A percentile compares a stretch with the other conserved stretches of the same genome.
phyloP scores from a whole-genome alignment of 2,329 filamentous ascomycete genomes.

The Epichloe bromicola region DNA sequence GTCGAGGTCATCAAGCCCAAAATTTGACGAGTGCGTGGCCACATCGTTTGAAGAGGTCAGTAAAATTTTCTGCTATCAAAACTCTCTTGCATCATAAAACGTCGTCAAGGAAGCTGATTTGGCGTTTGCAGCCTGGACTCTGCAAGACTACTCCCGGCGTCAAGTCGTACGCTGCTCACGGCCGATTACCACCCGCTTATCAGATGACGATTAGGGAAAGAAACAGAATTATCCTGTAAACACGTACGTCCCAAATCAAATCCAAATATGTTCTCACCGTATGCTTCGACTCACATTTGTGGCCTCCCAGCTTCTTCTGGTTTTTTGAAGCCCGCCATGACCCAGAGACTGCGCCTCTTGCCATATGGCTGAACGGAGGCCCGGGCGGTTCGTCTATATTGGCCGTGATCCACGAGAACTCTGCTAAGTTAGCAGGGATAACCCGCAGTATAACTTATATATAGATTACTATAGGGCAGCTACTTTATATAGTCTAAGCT shows the following conservation, averaged over 20 bases:
- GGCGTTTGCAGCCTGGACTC: slow-evolving; percentile 35
- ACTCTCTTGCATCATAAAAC: background rate
- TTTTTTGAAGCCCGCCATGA: slow-evolving; percentile 33
- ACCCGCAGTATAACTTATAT: too few species aligned
- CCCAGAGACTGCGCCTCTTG: slow-evolving; percentile 28
- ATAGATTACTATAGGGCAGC: too few species aligned
- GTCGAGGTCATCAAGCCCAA: slow-evolving; percentile 41
- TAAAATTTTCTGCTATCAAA: background rate
- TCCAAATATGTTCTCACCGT: background rate
- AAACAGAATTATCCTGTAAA: slow-evolving; percentile 28
- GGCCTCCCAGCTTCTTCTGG: slow-evolving; percentile 29
- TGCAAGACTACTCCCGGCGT: slow-evolving; percentile 43
- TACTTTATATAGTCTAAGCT: too few species aligned
- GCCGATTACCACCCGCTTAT: slow-evolving; percentile 36
- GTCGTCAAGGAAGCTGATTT: background rate
- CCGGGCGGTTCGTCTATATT: slow-evolving; percentile 49
- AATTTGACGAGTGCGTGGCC: slow-evolving; percentile 46
- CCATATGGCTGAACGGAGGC: slow-evolving; percentile 54
- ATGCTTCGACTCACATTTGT: background rate
- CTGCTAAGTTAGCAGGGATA: too few species aligned
- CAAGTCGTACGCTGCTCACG: slow-evolving; percentile 54
- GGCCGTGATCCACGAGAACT: too few species aligned
- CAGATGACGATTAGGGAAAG: slow-evolving; percentile 30
- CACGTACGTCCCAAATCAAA: slow-evolving; percentile 25
- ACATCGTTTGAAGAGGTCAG: slow-evolving; percentile 44